Conservation (phyloP, 176 grass and related monocot species). For the Typha latifolia region DNA sequence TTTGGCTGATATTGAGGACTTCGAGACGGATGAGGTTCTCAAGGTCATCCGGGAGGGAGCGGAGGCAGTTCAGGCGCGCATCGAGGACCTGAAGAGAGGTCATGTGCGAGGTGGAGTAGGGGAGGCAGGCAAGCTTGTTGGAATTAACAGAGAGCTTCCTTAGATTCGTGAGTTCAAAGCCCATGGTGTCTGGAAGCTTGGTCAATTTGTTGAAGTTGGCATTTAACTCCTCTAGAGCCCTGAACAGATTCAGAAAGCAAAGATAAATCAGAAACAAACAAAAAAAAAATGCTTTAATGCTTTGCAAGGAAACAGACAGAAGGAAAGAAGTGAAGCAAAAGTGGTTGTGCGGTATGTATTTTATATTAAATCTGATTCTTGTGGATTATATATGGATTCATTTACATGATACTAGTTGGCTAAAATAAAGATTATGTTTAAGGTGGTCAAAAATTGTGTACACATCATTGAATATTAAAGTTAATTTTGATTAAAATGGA, state of each 20-base stretch:
- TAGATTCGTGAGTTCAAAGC: slow-evolving; percentile 76
- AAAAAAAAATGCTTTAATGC: background rate
- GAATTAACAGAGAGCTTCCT: slow-evolving; percentile 71
- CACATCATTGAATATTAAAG: too few relatives aligned
- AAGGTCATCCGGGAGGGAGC: slow-evolving; percentile 49
- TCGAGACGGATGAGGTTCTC: slow-evolving; percentile 66
- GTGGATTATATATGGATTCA: too few relatives aligned
- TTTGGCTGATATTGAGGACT: slow-evolving; percentile 87
- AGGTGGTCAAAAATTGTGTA: too few relatives aligned
- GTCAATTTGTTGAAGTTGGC: slow-evolving; percentile 94
- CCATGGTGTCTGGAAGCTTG: slow-evolving; percentile 76
- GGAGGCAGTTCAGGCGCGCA: slow-evolving; percentile 86
- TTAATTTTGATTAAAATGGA: too few relatives aligned
- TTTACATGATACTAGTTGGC: too few relatives aligned
- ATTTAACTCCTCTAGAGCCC: slow-evolving; percentile 75
- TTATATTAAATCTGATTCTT: too few relatives aligned
- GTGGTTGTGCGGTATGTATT: too few relatives aligned
- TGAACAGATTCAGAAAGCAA: slow-evolving; percentile 7
- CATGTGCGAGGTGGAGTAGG: slow-evolving; percentile 80
- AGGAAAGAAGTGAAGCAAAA: too few relatives aligned
- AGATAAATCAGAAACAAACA: slow-evolving; percentile 15
- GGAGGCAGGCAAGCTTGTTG: slow-evolving; percentile 69
- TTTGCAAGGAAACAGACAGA: too few relatives aligned
- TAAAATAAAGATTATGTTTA: too few relatives aligned
- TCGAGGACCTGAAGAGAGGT: slow-evolving; percentile 51